Evolutionary conservation across 2,329 filamentous ascomycete genomes (phyloP), one percentile per base, ranked within the genome.

Genomic region (Thermothelomyces thermophilus): DNA sequence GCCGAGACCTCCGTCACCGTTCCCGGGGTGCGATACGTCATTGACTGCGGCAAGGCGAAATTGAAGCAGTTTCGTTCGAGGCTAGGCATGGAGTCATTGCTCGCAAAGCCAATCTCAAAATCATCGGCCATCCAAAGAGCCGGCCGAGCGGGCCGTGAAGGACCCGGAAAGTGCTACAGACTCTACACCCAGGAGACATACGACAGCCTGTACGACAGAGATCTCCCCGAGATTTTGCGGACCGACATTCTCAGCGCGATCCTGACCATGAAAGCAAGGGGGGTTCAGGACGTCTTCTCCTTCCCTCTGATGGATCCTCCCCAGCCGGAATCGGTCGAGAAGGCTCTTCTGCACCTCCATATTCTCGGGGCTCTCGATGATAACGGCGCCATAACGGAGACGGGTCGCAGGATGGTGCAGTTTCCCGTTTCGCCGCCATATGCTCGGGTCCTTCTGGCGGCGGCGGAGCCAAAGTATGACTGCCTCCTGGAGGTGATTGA

Each of bases 1-100:
- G 93, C 93, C n/a, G 93, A 98, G 66, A 97, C 93, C 0, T 97
- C 93, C 1, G 87, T 98, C 52, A 98, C 93, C 0, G 90, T 98
- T 0, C 86, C 91, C 0, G 93, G 93, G 2, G 90, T 98, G 6
- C 82, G 88, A 4, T 93, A 86, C 59, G 91, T 98, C 9, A 78
- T 98, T 17, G 93, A 98, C 63, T 87, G 87, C 48, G 93, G 93
- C 40, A 96, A 96, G 62, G 87, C 87, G 8, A 98, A 98, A 65
- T 79, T 94, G 56, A 96, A 96, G 68, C 86, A 95, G 57, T 98
- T 90, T 64, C 84, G 90, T 13, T 80, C 86, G 14, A 79, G 84
- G 0, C 76, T 97, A 0, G 90, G 90, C 5, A 83, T 98, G 63
- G 91, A 97, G 60, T 95, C 91, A 0, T 77, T 98, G 1, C 76